These are phyloP conservation scores for Solanum ahanhuiri DNA, from an alignment of 257 asterid genomes.

Conservation along the genomic window DNA sequence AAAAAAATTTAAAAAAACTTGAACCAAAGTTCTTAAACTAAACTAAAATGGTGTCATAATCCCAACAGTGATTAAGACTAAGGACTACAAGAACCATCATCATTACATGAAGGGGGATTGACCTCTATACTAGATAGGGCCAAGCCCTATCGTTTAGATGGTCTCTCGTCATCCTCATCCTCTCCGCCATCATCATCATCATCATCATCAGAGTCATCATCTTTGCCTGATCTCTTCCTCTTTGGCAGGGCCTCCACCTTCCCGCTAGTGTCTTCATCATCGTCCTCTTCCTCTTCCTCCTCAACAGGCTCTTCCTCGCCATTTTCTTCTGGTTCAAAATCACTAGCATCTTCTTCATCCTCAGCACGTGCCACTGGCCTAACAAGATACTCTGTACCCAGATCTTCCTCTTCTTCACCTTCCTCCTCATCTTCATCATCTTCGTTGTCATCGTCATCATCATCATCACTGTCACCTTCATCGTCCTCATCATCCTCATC, in stretches of 20 bases:
- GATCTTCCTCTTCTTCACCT: slow-evolving; percentile 44
- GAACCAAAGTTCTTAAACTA: background rate
- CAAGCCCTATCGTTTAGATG: slow-evolving; percentile 56
- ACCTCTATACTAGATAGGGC: background rate
- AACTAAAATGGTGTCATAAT: background rate
- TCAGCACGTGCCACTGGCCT: slow-evolving; percentile 70
- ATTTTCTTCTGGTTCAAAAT: slow-evolving; percentile 73
- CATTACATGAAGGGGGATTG: slow-evolving; percentile 14
- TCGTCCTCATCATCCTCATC: background rate
- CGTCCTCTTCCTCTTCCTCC: slow-evolving; percentile 26
- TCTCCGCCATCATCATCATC: slow-evolving; percentile 25
- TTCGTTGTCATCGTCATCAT: background rate
- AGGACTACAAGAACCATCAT: slow-evolving; percentile 17
- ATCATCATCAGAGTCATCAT: slow-evolving; percentile 25
- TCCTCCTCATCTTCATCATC: slow-evolving; percentile 13
- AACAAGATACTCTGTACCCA: slow-evolving; percentile 80
- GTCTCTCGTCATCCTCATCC: slow-evolving; percentile 58
- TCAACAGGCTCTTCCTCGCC: slow-evolving; percentile 26
- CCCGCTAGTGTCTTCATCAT: slow-evolving; percentile 31
- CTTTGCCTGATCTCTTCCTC: slow-evolving; percentile 68
- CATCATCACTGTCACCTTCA: slow-evolving; percentile 4
- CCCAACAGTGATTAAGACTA: slow-evolving; percentile 14
- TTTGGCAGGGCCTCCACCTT: slow-evolving; percentile 56
- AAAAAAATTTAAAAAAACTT: too few species aligned
- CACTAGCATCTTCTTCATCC: slow-evolving; percentile 85